Percentiles rank a stretch among this genome's conserved stretches.
Evolutionary conservation across 495 filamentous ascomycete species (phyloP).

Genomic region (Aspergillus egyptiacus): DNA sequence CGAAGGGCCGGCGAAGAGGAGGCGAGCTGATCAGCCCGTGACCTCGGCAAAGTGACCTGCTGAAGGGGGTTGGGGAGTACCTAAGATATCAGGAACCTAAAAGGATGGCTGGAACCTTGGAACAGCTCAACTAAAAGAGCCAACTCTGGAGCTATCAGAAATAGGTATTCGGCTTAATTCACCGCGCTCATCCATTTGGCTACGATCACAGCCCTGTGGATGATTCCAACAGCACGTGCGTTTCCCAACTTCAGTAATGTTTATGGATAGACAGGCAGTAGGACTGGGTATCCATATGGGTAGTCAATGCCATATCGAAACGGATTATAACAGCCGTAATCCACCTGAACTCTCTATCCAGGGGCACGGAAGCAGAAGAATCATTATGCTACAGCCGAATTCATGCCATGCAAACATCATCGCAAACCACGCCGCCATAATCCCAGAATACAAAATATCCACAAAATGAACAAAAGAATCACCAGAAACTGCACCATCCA

Average conservation of each 20-base stretch:
- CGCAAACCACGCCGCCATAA: conserved; percentile 17
- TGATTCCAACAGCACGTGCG: too few relatives aligned
- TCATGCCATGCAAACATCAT: conserved; percentile 21
- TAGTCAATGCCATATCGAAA: background rate
- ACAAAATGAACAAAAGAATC: conserved; percentile 17
- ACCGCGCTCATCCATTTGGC: too few relatives aligned
- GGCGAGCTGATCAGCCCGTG: conserved; percentile 14
- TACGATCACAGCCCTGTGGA: too few relatives aligned
- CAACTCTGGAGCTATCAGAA: too few relatives aligned
- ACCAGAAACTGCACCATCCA: conserved; percentile 95
- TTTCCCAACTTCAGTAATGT: too few relatives aligned
- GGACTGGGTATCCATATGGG: background rate
- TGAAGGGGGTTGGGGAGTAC: too few relatives aligned
- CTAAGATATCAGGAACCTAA: too few relatives aligned
- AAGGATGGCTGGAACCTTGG: too few relatives aligned
- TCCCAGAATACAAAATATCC: conserved; percentile 13
- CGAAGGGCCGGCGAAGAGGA: background rate
- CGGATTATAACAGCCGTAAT: background rate
- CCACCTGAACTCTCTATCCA: background rate
- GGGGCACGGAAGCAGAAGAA: conserved; percentile 2
- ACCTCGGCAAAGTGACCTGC: conserved; percentile 17
- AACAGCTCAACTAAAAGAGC: too few relatives aligned
- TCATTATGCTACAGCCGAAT: conserved; percentile 6
- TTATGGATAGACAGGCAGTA: background rate
- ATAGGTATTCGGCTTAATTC: too few relatives aligned